Evolutionary conservation across 1,284 basidiomycete genomes (phyloP).

Genomic region (Ganoderma meredithae): DNA sequence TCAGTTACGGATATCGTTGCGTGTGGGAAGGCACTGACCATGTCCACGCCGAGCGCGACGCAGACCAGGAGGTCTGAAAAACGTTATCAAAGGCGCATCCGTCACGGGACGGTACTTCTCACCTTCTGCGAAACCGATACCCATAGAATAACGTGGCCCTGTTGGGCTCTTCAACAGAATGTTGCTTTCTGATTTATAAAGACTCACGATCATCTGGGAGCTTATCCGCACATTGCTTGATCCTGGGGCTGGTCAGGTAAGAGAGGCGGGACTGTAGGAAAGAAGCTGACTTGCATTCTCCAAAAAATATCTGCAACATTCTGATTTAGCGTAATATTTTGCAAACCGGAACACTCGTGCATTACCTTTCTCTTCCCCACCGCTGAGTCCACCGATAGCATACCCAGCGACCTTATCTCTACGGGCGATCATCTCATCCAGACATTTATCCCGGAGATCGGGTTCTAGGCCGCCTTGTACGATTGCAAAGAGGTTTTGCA

Average conservation of each 20-base stretch:
- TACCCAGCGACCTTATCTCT: constrained; percentile 79
- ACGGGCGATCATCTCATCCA: constrained; percentile 81
- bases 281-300: constrained; percentile 66
- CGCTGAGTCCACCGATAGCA: constrained; percentile 85
- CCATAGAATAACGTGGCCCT: constrained; percentile 90
- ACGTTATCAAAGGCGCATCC: background rate
- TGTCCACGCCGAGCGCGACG: constrained; percentile 87
- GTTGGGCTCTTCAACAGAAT: constrained; percentile 20
- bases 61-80: constrained; percentile 80
- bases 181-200: constrained; percentile 24
- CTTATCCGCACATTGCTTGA: constrained; percentile 80
- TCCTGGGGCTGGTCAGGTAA: constrained; percentile 53
- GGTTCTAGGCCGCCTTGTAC: constrained; percentile 84
- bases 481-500: constrained; percentile 87
- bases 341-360: background rate
- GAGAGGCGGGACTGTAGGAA: constrained; percentile 9
- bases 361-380: constrained; percentile 86
- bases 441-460: constrained; percentile 71
- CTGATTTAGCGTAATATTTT: background rate
- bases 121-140: constrained; percentile 90
- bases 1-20: background rate
- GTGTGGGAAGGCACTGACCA: constrained; percentile 57
- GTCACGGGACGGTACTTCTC: constrained; percentile 4
- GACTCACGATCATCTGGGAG: constrained; percentile 75
- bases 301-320: constrained; percentile 75